Evolutionary conservation across 306 rosid species (phyloP).

Genomic region (Citrullus colocynthis): DNA sequence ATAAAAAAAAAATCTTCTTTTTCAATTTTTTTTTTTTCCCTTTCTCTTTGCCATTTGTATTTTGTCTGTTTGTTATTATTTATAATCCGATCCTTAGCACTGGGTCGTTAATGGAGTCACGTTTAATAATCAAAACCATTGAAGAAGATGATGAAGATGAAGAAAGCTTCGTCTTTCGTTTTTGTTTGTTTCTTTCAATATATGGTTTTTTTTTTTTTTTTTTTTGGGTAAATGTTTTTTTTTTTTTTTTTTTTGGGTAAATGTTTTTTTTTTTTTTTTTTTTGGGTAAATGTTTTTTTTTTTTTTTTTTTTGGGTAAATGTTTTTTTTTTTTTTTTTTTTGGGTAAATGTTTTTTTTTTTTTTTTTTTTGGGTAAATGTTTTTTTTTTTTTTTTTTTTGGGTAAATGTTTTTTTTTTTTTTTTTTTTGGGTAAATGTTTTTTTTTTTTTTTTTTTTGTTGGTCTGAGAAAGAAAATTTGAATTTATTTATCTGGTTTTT

Average conservation of each 20-base stretch:
- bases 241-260: too few species aligned
- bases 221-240: too few species aligned
- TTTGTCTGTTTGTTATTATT: neutral
- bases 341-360: too few species aligned
- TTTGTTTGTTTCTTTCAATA: neutral
- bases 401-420: too few species aligned
- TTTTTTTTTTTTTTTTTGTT: neutral
- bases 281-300: too few species aligned
- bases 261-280: too few species aligned
- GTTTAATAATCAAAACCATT: neutral
- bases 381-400: too few species aligned
- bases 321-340: too few species aligned
- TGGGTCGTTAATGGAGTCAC: constrained; percentile 1
- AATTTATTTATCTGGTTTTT: neutral
- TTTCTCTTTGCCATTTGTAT: neutral
- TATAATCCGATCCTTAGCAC: neutral
- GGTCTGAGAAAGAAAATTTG: neutral
- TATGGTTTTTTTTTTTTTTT: neutral
- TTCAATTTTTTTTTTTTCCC: neutral
- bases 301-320: too few species aligned
- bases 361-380: too few species aligned
- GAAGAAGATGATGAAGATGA: neutral
- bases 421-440: too few species aligned
- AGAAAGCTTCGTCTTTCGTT: neutral
- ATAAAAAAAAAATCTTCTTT: neutral